Conservation (phyloP, 495 filamentous ascomycete genomes). For the Echria macrotheca region DNA sequence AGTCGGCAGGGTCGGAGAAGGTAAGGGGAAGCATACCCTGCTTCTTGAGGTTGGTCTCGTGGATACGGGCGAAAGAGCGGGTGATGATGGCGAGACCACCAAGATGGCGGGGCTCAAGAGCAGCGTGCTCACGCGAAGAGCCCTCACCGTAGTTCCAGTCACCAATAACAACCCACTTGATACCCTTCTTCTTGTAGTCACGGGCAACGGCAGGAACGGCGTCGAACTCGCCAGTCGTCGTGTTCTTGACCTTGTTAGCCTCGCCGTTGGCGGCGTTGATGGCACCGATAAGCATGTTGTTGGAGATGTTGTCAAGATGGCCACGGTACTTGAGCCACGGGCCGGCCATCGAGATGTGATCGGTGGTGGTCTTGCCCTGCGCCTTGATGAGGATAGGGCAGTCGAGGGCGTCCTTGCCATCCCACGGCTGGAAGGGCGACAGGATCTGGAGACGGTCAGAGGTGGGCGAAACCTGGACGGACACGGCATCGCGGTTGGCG, state of each 20-base stretch:
- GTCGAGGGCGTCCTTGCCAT: constrained; percentile 86
- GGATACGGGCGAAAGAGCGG: constrained; percentile 95
- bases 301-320: constrained; percentile 99
- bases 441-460: constrained; percentile 95
- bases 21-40: constrained; percentile 99
- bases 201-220: constrained; percentile 91
- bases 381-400: constrained; percentile 97
- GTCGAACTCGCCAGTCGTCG: constrained; percentile 72
- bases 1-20: constrained; percentile 90
- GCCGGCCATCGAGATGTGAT: constrained; percentile 99
- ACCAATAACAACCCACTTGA: constrained; percentile 96
- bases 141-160: constrained; percentile 99
- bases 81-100: constrained; percentile 97
- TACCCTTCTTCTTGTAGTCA: constrained; percentile 95
- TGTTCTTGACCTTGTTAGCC: constrained; percentile 97
- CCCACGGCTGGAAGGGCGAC: constrained; percentile 78
- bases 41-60: constrained; percentile 99
- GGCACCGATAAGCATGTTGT: constrained; percentile 99
- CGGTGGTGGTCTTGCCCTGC: constrained; percentile 97
- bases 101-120: constrained; percentile 94
- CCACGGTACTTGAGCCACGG: constrained; percentile 99
- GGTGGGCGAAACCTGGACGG: constrained; percentile 77
- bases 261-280: constrained; percentile 93
- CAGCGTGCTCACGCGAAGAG: constrained; percentile 94
- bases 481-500: constrained; percentile 62